Evolutionary conservation across 768 basidiomycete species (phyloP).

Genomic region (Crucibulum laeve): DNA sequence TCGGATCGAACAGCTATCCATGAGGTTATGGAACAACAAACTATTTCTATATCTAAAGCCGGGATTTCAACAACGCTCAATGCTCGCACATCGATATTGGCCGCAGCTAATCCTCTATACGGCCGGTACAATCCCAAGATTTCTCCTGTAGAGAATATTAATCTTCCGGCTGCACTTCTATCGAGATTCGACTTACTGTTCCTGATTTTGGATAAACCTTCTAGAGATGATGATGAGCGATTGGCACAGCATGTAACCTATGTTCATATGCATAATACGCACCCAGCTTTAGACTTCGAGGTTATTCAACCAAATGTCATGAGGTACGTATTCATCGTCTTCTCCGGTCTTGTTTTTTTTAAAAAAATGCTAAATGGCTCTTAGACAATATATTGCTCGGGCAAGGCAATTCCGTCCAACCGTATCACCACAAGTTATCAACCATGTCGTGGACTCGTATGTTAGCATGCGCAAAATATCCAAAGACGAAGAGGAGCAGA

Average conservation of each 20-base stretch:
- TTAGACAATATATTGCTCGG: conserved; percentile 90
- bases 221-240: conserved; percentile 91
- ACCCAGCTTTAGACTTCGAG: conserved; percentile 82
- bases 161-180: conserved; percentile 91
- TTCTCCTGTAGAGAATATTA: conserved; percentile 98
- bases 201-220: conserved; percentile 94
- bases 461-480: conserved; percentile 91
- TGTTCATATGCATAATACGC: conserved; percentile 94
- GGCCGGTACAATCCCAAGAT: conserved; percentile 98
- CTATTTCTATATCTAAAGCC: conserved; percentile 98
- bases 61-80: conserved; percentile 98
- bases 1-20: conserved; percentile 96
- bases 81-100: conserved; percentile 94
- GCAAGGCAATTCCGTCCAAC: conserved; percentile 86
- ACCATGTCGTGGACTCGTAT: conserved; percentile 92
- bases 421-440: conserved; percentile 86
- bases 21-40: conserved; percentile 99
- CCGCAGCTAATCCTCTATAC: conserved; percentile 96
- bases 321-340: conserved; percentile 48
- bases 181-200: conserved; percentile 97
- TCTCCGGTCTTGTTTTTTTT: neutral
- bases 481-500: conserved; percentile 84
- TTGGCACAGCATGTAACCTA: conserved; percentile 96
- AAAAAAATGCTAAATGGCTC: conserved; percentile 7
- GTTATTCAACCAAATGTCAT: conserved; percentile 84